These are phyloP conservation scores for sunflower (Helianthus annuus) DNA, from an alignment of 129 eudicot genomes.

Conservation along the genomic window DNA sequence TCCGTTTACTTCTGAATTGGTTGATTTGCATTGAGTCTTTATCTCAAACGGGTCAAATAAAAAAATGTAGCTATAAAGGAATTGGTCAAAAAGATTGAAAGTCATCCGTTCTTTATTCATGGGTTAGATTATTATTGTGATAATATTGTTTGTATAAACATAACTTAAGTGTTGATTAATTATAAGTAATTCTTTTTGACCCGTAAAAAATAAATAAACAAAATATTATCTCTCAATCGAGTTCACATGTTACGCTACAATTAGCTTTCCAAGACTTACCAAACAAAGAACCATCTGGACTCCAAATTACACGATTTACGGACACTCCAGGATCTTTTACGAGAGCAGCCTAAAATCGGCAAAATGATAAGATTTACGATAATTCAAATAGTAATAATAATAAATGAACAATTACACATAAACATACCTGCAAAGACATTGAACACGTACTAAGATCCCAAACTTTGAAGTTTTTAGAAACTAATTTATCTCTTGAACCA, in stretches of 20 bases:
- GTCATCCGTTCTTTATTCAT: not conserved
- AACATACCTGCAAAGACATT: slow-evolving; percentile 41
- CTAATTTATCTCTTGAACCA: slow-evolving; percentile 39
- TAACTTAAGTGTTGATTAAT: too few relatives aligned
- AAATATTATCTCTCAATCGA: not conserved
- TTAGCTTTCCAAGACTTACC: slow-evolving; percentile 40
- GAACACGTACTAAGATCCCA: slow-evolving; percentile 42
- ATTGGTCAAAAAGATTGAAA: not conserved
- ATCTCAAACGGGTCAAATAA: not conserved
- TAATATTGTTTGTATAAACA: too few relatives aligned
- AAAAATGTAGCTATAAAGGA: not conserved
- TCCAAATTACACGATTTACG: slow-evolving; percentile 72
- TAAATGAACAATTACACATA: not conserved
- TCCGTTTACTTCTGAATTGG: not conserved
- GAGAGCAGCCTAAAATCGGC: slow-evolving; percentile 46
- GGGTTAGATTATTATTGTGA: too few relatives aligned
- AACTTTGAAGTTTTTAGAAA: slow-evolving; percentile 39
- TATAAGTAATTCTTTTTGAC: too few relatives aligned
- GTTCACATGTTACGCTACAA: not conserved
- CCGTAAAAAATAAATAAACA: too few relatives aligned
- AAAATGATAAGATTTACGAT: slow-evolving; percentile 3
- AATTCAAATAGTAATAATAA: not conserved
- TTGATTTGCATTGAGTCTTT: not conserved
- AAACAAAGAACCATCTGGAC: slow-evolving; percentile 74
- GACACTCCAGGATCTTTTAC: slow-evolving; percentile 54